Base-by-base conservation (phyloP, 169 alveolate genomes). In the Plasmodium relictum region DNA sequence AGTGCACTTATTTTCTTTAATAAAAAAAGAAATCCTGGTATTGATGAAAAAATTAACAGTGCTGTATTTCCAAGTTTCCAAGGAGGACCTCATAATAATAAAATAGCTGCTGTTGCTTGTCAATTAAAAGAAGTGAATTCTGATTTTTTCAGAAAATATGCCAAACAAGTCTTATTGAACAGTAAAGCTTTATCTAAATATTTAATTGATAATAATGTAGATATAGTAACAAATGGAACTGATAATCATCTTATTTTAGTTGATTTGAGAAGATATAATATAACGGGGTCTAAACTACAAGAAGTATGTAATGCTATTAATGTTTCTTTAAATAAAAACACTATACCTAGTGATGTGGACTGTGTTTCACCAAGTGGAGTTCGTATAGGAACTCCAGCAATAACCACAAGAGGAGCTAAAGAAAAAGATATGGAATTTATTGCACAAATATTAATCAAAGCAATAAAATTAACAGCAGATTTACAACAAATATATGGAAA, bases 51-150 rank as follows among this genome's bases (percentile, higher is more conserved):
- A 90, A 96, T 98, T 73, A 97, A 98, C 89, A 88, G 94, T 73
- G 98, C 99, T 0, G 99, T 98, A 9, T 98, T 98, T 94, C 99
- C 99, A 9, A 96, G 97, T 3, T 95, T 97, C 66, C 99, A 98
- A 83, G 99, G 99, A 4, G 99, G 99, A 10, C 99, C 99, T 6
- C 99, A 98, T 94, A 94, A 92, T 69, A 96, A 94, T 74, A 92
- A 89, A 86, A 96, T 96, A 37, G 98, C 98, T 6, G 97, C 97
- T 1, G 90, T 96, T 54, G 98, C 98, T 5, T 95, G 93, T 22
- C 97, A 95, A 48, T 91, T 96, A 65, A 95, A 92, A 73, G 94
- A 95, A 91, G 98, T 94, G 22, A 5, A 95, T 48, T 18, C 91
- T 6, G 80, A 69, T 22, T 18, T 14, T 6, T 96, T 93, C 94